phyloP scores from a whole-genome alignment of 2,329 filamentous ascomycete species.

The Pochonia chlamydosporia region DNA sequence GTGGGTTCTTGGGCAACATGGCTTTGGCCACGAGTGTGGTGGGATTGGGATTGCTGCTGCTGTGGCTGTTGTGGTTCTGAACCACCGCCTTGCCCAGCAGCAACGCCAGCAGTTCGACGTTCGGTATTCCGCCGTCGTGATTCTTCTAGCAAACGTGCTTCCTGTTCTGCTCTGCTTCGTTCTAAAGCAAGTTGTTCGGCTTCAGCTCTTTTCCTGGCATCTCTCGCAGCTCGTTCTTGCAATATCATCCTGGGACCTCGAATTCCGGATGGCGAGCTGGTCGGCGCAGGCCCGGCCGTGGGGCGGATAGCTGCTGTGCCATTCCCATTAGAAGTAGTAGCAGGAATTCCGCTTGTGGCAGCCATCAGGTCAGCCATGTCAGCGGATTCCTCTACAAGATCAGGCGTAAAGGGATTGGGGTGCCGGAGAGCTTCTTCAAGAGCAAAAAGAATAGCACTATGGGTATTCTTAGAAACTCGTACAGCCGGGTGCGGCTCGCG shows the following conservation, averaged over 20 bases:
- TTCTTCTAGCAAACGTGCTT: constrained; percentile 49
- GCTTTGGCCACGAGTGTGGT: constrained; percentile 19
- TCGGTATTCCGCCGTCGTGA: constrained; percentile 53
- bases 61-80: constrained; percentile 21
- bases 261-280: constrained; percentile 59
- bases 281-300: constrained; percentile 43
- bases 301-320: constrained; percentile 37
- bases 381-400: constrained; percentile 81
- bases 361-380: constrained; percentile 77
- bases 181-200: constrained; percentile 50
- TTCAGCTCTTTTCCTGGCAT: constrained; percentile 64
- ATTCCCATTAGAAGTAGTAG: constrained; percentile 48
- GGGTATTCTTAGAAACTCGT: constrained; percentile 76
- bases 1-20: constrained; percentile 20
- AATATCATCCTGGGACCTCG: constrained; percentile 87
- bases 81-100: constrained; percentile 27
- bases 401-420: constrained; percentile 76
- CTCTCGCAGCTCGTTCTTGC: constrained; percentile 75
- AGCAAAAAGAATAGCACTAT: constrained; percentile 85
- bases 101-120: constrained; percentile 50
- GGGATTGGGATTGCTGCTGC: not conserved
- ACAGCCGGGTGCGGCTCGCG: constrained; percentile 40
- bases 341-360: constrained; percentile 52
- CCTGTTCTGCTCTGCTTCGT: constrained; percentile 52
- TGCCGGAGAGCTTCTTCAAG: constrained; percentile 85